These are phyloP conservation scores for Centella asiatica DNA, from an alignment of 129 eudicot species.

Conservation along the genomic window DNA sequence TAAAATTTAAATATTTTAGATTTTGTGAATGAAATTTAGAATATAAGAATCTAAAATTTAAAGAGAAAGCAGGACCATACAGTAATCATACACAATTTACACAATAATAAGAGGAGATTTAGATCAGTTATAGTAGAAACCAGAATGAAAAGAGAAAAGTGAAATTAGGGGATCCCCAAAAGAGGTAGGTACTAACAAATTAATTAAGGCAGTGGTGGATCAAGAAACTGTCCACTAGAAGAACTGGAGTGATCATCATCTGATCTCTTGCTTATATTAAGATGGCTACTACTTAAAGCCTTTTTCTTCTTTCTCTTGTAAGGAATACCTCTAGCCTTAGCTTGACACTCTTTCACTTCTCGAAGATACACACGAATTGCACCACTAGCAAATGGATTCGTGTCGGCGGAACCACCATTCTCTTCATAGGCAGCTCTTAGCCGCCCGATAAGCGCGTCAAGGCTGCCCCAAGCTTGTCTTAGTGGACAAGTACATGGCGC, in stretches of 20 bases:
- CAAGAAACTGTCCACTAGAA: not conserved
- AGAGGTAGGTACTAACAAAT: not conserved
- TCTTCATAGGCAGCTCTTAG: constrained; percentile 25
- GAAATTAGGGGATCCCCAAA: not conserved
- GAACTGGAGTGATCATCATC: constrained; percentile 15
- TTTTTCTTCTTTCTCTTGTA: constrained; percentile 22
- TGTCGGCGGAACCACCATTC: constrained; percentile 22
- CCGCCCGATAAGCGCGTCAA: constrained; percentile 25
- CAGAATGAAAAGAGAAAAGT: too few species aligned
- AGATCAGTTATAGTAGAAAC: too few species aligned
- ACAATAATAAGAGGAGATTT: too few species aligned
- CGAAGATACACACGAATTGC: constrained; percentile 18
- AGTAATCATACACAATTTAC: too few species aligned
- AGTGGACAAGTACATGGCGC: constrained; percentile 23
- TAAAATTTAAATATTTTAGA: too few species aligned
- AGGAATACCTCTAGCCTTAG: constrained; percentile 23
- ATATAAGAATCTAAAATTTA: too few species aligned
- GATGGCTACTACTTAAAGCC: not conserved
- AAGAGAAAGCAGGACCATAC: too few species aligned
- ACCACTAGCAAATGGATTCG: constrained; percentile 23
- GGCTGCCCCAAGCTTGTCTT: constrained; percentile 22
- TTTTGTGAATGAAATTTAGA: too few species aligned
- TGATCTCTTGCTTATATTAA: too few species aligned
- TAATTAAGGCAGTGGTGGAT: too few species aligned
- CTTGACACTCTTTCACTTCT: constrained; percentile 25